Base-by-base conservation (phyloP, 2,329 filamentous ascomycete species). In the Volutella citrinella region DNA sequence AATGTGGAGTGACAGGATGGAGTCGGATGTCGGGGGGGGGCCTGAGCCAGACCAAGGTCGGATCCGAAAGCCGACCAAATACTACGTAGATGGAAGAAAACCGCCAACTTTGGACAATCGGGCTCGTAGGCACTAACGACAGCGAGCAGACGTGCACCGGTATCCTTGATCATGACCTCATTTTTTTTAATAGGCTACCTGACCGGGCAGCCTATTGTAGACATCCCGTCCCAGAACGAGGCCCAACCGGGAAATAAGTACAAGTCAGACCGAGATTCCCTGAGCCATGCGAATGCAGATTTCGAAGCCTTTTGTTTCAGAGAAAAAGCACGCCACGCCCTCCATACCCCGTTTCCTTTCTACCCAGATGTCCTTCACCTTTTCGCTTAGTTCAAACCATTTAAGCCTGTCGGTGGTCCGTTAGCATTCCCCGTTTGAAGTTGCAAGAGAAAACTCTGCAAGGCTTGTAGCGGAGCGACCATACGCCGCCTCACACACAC, bases 261-360 rank as follows among this genome's bases (percentile, higher is more conserved):
- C 54, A 59, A 60, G 56, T 57, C 57, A 58, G 56, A 61, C 57
- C 54, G 55, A 54, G 52, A 60, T 59, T 55, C 48, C 48, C 55
- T 53, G 55, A 62, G 58, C 59, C 56, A 60, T 61, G 59, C 58
- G 55, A n/a, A 62, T 62, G 59, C 59, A 55, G 51, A 50, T 56
- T 60, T 56, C 47, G 50, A 57, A 55, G 50, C 50, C 48, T 56
- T 51, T 53, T 48, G 43, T 46, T 45, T 42, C 42, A 54, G 43
- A 53, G 47, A 61, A 59, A 59, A 59, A 60, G 56, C 55, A 62
- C 55, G 57, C 59, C 55, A 54, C 56, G 59, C 58, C 55, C 43
- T 54, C 58, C 50, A 52, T 56, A 50, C 46, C 53, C 55, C 55
- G 43, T 53, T 54, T 55, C 52, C 54, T 42, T 54, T 57, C 53